These are phyloP conservation scores for Coccomyxa subellipsoidea DNA, from an alignment of 163 green algal species.

Conservation along the genomic window DNA sequence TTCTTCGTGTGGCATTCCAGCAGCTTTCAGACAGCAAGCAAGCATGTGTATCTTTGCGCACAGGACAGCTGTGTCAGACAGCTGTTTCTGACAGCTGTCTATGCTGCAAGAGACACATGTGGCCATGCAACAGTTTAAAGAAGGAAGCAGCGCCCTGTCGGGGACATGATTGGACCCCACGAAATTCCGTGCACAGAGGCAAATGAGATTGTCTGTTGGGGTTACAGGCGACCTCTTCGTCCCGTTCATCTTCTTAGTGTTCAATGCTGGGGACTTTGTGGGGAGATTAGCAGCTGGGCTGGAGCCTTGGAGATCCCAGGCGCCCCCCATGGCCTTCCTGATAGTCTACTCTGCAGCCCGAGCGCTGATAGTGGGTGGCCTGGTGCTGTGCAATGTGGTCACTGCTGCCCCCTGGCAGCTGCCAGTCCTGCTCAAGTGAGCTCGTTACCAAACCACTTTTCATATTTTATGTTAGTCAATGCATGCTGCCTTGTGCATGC, in stretches of 20 bases:
- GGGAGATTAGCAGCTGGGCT: conserved; percentile 41
- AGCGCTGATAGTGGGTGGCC: conserved; percentile 52
- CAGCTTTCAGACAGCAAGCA: no score
- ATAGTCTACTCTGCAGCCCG: not conserved
- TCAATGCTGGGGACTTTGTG: conserved; percentile 49
- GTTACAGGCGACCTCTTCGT: conserved; percentile 57
- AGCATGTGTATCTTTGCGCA: no score
- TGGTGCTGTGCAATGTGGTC: conserved; percentile 62
- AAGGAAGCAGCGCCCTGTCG: no score
- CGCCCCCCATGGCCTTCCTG: not conserved
- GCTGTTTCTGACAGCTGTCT: no score
- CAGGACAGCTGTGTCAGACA: no score
- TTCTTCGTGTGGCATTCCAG: no score
- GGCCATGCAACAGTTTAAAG: no score
- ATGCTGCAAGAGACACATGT: no score
- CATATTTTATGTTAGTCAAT: not conserved
- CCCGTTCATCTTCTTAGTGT: conserved; percentile 52
- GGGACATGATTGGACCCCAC: no score
- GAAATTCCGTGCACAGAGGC: no score
- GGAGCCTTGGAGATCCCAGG: not conserved
- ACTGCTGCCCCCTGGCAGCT: conserved; percentile 51
- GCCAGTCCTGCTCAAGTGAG: conserved; percentile 25
- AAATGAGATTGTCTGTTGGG: no score
- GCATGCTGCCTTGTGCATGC: not conserved
- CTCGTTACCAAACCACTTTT: not conserved